phyloP scores from a whole-genome alignment of 1,284 basidiomycete genomes.

The Ganoderma resinaceum region DNA sequence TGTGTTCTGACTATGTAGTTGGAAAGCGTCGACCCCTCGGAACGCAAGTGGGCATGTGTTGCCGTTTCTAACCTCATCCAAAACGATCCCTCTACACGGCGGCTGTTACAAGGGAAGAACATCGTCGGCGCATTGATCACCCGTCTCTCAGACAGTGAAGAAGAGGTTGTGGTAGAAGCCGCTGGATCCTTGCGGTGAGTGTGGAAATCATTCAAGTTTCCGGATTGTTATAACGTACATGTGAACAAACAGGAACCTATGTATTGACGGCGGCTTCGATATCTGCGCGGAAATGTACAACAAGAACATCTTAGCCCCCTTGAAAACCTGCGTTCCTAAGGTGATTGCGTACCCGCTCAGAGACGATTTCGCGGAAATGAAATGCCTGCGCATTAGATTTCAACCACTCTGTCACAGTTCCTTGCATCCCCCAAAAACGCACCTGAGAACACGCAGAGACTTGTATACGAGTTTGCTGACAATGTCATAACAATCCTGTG shows the following conservation, averaged over 20 bases:
- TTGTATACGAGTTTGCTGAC: constrained; percentile 88
- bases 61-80: constrained; percentile 91
- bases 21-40: constrained; percentile 74
- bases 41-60: constrained; percentile 93
- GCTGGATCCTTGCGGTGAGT: constrained; percentile 81
- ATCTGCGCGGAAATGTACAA: constrained; percentile 97
- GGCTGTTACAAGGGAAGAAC: constrained; percentile 90
- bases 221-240: constrained; percentile 1
- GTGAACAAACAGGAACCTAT: constrained; percentile 73
- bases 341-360: constrained; percentile 46
- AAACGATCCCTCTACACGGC: constrained; percentile 85
- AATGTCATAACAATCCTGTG: constrained; percentile 91
- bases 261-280: constrained; percentile 93
- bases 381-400: constrained; percentile 62
- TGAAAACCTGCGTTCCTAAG: constrained; percentile 79
- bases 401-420: constrained; percentile 73
- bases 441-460: constrained; percentile 72
- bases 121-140: constrained; percentile 88
- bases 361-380: constrained; percentile 9
- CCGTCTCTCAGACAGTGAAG: constrained; percentile 82
- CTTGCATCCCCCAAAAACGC: constrained; percentile 64
- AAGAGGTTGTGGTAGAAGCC: constrained; percentile 89
- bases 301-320: constrained; percentile 85
- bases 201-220: not conserved
- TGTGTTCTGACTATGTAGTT: constrained; percentile 53